Evolutionary conservation across 1,284 basidiomycete species (phyloP).

Genomic region (Dichomitus squalens): DNA sequence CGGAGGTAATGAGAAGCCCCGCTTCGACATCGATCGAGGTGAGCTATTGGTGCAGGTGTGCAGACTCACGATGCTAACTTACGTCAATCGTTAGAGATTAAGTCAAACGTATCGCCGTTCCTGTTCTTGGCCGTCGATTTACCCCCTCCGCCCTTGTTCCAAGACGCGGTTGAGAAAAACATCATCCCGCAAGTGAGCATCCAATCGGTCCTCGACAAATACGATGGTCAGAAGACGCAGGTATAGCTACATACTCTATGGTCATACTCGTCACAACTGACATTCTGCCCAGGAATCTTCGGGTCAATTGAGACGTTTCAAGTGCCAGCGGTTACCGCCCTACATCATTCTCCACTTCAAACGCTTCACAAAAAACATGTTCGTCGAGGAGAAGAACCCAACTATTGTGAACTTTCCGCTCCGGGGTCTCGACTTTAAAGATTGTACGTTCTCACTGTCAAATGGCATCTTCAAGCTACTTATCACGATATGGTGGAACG

Average conservation of each 20-base stretch:
- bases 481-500: no score
- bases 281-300: constrained; percentile 67
- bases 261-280: constrained; percentile 11
- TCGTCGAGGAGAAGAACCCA: constrained; percentile 98
- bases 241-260: constrained; percentile 40
- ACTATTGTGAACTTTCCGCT: constrained; percentile 98
- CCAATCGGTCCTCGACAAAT: constrained; percentile 91
- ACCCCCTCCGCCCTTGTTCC: constrained; percentile 95
- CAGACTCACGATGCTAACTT: constrained; percentile 8
- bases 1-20: constrained; percentile 73
- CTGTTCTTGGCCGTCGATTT: constrained; percentile 95
- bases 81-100: constrained; percentile 67
- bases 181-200: constrained; percentile 98
- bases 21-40: constrained; percentile 93
- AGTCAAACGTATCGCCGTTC: constrained; percentile 87
- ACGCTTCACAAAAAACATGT: constrained; percentile 97
- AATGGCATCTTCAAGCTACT: no score
- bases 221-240: constrained; percentile 90
- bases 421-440: constrained; percentile 87
- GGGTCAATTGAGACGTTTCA: constrained; percentile 87
- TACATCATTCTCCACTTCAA: constrained; percentile 97
- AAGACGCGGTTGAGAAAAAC: constrained; percentile 94
- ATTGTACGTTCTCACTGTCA: constrained; percentile 61
- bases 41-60: constrained; percentile 23
- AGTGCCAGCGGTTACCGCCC: constrained; percentile 85